Base-by-base conservation (phyloP, 2,329 filamentous ascomycete species). In the Helicocarpus griseus region DNA sequence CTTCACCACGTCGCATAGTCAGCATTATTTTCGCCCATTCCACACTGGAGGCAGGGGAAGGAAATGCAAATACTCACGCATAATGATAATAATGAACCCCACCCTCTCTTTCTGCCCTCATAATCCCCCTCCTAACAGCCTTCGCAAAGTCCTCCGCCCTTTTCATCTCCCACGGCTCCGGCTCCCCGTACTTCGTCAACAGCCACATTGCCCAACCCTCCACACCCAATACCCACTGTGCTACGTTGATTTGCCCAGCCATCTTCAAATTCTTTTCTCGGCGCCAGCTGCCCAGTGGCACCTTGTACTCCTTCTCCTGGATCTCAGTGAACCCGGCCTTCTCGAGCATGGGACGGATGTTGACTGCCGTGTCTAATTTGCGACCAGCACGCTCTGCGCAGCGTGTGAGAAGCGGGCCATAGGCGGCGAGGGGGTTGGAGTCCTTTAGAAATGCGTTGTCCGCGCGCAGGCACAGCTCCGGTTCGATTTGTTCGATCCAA, bases 251-350 rank as follows among this genome's bases (percentile, higher is more conserved):
- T n/a, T 31, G 43, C 43, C 43, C 43, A n/a, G 29, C 26, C 17
- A 2, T 21, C 43, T 14, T 22, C 29, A 29, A 7, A n/a, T 13
- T 44, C 24, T 56, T 53, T 26, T 14, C 71, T 71, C 35, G 68
- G 24, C 62, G 60, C 71, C 71, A 74, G 13, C 65, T 63, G 2
- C 69, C 69, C 19, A 73, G 58, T 0, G 72, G 71, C 64, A 69
- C 67, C 48, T 69, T 69, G 57, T 65, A 71, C 28, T 58, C 58
- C 53, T 60, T 59, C 58, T 73, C 69, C 7, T 66, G 64, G 1
- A 76, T 65, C 53, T 75, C 68, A 4, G 66, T 66, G 54, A 76
- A 77, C 4, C 74, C 74, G 8, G 63, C 59, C n/a, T 63, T 54
- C 14, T 45, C 50, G 8, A 73, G 60, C 44, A 53, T 53, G 4